These are phyloP conservation scores for Vaccinium vitisidaea DNA, from an alignment of 148 eudicot species.

Conservation along the genomic window DNA sequence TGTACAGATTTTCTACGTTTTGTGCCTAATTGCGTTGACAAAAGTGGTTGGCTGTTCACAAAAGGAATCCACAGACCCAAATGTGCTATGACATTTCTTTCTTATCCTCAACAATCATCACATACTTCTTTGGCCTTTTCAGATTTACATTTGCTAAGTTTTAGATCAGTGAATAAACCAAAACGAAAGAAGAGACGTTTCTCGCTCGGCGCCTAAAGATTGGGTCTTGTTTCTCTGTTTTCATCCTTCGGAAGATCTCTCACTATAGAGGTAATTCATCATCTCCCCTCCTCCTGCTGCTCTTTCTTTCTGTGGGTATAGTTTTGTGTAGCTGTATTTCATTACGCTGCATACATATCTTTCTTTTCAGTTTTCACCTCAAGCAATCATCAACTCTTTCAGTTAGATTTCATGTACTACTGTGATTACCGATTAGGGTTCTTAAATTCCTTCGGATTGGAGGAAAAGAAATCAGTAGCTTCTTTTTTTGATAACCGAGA, in stretches of 20 bases:
- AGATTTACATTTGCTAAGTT: background rate
- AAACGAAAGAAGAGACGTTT: background rate
- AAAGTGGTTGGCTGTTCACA: too few species aligned
- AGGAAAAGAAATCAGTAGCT: too few species aligned
- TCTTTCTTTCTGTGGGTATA: background rate
- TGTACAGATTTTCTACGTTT: too few species aligned
- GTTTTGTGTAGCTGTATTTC: too few species aligned
- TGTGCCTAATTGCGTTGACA: too few species aligned
- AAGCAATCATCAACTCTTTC: background rate
- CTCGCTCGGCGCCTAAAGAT: background rate
- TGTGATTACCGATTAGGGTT: background rate
- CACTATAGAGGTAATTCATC: background rate
- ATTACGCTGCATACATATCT: too few species aligned
- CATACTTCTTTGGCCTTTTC: too few species aligned
- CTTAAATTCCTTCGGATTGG: background rate
- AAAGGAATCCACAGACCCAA: too few species aligned
- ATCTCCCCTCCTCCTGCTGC: background rate
- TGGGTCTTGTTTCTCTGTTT: background rate
- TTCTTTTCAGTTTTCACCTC: too few species aligned
- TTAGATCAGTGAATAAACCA: background rate
- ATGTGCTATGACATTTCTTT: too few species aligned
- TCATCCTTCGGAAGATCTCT: background rate
- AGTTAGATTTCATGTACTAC: background rate
- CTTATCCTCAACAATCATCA: too few species aligned
- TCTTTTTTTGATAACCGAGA: too few species aligned